phyloP scores from a whole-genome alignment of 108 stramenopile genomes.

The Asterionellopsis glacialis region DNA sequence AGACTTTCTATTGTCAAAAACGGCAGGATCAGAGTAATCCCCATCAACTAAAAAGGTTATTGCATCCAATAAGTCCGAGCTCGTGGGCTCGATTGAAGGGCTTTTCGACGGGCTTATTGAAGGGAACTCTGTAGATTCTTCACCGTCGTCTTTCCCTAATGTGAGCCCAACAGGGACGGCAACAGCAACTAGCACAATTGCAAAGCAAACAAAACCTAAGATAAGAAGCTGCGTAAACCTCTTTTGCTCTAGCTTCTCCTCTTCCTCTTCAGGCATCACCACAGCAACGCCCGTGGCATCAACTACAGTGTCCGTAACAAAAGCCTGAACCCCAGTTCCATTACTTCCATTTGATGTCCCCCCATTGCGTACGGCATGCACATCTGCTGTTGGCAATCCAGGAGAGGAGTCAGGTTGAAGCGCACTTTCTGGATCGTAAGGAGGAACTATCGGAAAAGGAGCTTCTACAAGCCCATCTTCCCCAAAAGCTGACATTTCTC shows the following conservation, averaged over 20 bases:
- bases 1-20: not conserved
- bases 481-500: too few species aligned
- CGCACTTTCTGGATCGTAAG: too few species aligned
- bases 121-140: conserved; percentile 3
- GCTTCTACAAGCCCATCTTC: too few species aligned
- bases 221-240: conserved; percentile 6
- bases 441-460: too few species aligned
- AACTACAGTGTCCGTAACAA: conserved; percentile 15
- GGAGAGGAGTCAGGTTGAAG: too few species aligned
- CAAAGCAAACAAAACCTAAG: conserved; percentile 8
- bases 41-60: conserved; percentile 4
- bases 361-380: too few species aligned
- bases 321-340: conserved; percentile 13
- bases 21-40: not conserved
- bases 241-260: conserved; percentile 14
- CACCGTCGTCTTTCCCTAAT: not conserved
- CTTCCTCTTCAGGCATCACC: conserved; percentile 15
- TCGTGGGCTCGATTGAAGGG: conserved; percentile 28
- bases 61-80: not conserved
- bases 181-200: conserved; percentile 14
- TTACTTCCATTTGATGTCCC: too few species aligned
- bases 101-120: not conserved
- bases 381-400: too few species aligned
- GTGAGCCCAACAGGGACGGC: conserved; percentile 18
- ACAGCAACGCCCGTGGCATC: conserved; percentile 11